These are phyloP conservation scores for Galerina sulciceps DNA, from an alignment of 768 basidiomycete genomes.

Conservation along the genomic window DNA sequence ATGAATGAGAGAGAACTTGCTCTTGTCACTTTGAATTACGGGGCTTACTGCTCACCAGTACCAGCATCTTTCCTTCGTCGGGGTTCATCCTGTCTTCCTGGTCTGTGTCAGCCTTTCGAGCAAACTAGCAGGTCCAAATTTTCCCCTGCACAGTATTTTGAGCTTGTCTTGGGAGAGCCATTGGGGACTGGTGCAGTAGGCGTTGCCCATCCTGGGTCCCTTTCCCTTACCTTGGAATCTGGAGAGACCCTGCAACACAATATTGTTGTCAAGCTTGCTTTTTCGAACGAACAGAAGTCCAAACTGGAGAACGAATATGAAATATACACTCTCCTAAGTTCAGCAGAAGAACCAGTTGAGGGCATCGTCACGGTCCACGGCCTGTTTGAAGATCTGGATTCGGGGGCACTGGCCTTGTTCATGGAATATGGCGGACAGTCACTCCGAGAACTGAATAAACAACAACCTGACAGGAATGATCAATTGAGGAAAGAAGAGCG, in stretches of 20 bases:
- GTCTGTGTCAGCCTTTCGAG: too few species aligned
- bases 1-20: too few species aligned
- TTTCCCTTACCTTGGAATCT: not conserved
- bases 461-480: not conserved
- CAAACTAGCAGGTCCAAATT: too few species aligned
- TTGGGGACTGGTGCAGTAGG: not conserved
- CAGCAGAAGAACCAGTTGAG: not conserved
- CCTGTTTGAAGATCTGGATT: conserved; percentile 5
- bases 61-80: too few species aligned
- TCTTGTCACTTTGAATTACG: too few species aligned
- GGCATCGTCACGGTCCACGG: conserved; percentile 1
- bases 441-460: not conserved
- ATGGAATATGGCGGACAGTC: conserved; percentile 4
- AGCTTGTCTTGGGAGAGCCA: not conserved
- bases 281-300: not conserved
- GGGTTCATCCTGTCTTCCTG: too few species aligned
- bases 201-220: not conserved
- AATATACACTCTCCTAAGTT: not conserved
- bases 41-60: too few species aligned
- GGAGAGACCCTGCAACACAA: not conserved
- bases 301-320: not conserved
- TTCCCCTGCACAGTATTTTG: too few species aligned
- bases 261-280: conserved; percentile 3
- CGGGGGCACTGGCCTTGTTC: not conserved
- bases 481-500: too few species aligned